Base-by-base conservation (phyloP, 2,329 filamentous ascomycete species). In the Truncatella angustata region DNA sequence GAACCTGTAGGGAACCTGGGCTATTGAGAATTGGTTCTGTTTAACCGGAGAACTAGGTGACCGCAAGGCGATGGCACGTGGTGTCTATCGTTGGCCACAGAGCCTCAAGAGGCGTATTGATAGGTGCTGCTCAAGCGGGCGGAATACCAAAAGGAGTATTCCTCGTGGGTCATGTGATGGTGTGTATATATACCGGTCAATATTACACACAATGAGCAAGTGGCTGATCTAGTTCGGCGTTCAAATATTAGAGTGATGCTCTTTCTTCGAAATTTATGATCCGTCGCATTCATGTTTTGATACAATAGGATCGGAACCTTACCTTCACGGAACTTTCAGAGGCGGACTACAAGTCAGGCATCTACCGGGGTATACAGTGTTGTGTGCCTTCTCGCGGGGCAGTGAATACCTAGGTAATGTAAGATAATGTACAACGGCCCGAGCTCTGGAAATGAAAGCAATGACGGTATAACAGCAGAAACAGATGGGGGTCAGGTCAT, bases 11-110 rank as follows among this genome's bases (percentile, higher is more conserved):
- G n/a, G n/a, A n/a, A n/a, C n/a, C 24, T 20, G 20, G 16, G 20
- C 6, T 46, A 46, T 16, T 46, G 23, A n/a, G 14, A 32, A 32
- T 32, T 7, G 28, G 28, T 7, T 14, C 7, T 14, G 28, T 49
- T n/a, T 23, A 39, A 20, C 12, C 12, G 20, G 40, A 46, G 12
- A 37, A 23, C 24, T 16, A 37, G n/a, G 24, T 6, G 30, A 16
- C n/a, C 35, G 23, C 28, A 45, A 44, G 49, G 32, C 39, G 18
- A 30, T 21, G 18, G 37, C 49, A 51, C 49, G 49, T 51, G 49
- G 49, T 45, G 18, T 24, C 23, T 43, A 39, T 24, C 14, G 28
- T 51, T 34, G 49, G 28, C 39, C 39, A 36, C 18, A 36, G 12
- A 45, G 37, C 10, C 37, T 36, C 30, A 36, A 23, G 6, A 26